Evolutionary conservation across 2,329 filamentous ascomycete genomes (phyloP), one percentile per base, ranked within the genome.

Genomic region (Calonectria multiphialidica): DNA sequence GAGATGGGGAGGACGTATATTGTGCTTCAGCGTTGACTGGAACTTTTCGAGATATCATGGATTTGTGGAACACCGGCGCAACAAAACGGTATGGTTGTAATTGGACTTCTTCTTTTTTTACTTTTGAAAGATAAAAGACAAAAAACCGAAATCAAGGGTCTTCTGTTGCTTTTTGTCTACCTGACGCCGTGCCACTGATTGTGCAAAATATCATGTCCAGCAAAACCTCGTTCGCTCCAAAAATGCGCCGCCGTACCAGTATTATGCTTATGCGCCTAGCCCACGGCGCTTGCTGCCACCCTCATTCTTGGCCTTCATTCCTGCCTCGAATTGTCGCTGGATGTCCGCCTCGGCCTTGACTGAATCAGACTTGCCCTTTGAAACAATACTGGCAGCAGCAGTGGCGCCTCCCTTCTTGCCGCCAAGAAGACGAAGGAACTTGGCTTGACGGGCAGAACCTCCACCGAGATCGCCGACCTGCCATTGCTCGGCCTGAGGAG

Each of bases 371-470:
- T 82, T 77, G 77, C 73, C 75, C 76, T 82, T 77, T 63, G 71
- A 66, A 25, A 73, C 49, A 13, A 75, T 71, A 2, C 76, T 66
- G 0, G 77, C 70, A 33, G 78, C 80, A 18, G 74, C 78, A 37
- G n/a, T 12, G 35, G 79, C 81, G 23, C 83, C 82, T 28, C 82
- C 82, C 80, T 88, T 90, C 72, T 87, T 88, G 2, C 83, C 88
- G 23, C 90, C 90, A 5, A 92, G 84, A 1, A 92, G 86, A 37
- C 88, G 85, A 77, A 91, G 81, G 72, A 91, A 91, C 81, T 92
- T 92, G 72, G 83, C 82, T 76, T 90, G 88, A 15, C 90, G 85
- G 61, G 84, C 83, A 21, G 83, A 76, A 25, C 87, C 88, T 37
- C 90, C 90, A 45, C 86, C 86, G 40, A 92, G 84, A 40, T 83